Conservation (phyloP, 371 early-diverging fungal genomes). For the Phascolomyces articulosus region DNA sequence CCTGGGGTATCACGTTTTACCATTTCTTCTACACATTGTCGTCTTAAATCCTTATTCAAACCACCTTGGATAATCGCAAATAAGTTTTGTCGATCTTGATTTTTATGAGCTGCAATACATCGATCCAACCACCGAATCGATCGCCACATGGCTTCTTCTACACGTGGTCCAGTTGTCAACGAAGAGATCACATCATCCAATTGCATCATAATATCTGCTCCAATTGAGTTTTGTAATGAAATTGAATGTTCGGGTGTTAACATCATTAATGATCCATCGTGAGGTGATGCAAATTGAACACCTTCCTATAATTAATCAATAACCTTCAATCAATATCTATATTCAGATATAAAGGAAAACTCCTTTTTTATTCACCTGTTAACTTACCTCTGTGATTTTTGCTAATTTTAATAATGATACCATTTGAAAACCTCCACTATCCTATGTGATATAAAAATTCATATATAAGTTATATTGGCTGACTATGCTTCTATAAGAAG, state of each 20-base stretch:
- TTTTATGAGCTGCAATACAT: constrained; percentile 82
- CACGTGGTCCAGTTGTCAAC: constrained; percentile 78
- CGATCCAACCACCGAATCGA: constrained; percentile 96
- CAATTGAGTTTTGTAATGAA: constrained; percentile 91
- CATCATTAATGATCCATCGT: constrained; percentile 81
- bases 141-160: constrained; percentile 94
- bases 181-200: constrained; percentile 96
- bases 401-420: constrained; percentile 87
- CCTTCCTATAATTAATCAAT: constrained; percentile 63
- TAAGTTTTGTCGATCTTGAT: constrained; percentile 81
- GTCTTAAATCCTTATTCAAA: constrained; percentile 75
- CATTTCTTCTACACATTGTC: constrained; percentile 85
- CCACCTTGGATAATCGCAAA: constrained; percentile 98
- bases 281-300: constrained; percentile 88
- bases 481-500: background rate
- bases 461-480: background rate
- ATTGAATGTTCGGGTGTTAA: constrained; percentile 97
- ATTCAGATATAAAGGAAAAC: too few species aligned
- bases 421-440: constrained; percentile 97
- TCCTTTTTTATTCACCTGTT: background rate
- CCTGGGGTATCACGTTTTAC: constrained; percentile 88
- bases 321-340: too few species aligned
- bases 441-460: constrained; percentile 34
- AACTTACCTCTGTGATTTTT: constrained; percentile 76
- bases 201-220: constrained; percentile 98